phyloP scores from a whole-genome alignment of 2,329 filamentous ascomycete genomes.

The Aureobasidium leucospermi region DNA sequence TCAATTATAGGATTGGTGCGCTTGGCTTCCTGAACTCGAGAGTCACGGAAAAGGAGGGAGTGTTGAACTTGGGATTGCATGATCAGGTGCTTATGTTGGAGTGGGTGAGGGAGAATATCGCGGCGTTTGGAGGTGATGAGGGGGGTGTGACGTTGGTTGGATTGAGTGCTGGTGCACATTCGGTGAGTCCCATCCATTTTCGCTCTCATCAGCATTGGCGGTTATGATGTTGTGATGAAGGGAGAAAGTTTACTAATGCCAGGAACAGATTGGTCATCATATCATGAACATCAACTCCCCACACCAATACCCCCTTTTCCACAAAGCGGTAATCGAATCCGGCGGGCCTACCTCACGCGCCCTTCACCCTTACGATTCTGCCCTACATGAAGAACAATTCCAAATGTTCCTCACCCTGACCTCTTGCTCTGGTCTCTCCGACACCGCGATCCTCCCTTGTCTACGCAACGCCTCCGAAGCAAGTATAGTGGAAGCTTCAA shows the following conservation, averaged over 20 bases:
- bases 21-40: conserved; percentile 59
- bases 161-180: conserved; percentile 60
- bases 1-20: conserved; percentile 48
- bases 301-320: conserved; percentile 31
- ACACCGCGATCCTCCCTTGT: conserved; percentile 32
- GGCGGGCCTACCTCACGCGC: conserved; percentile 41
- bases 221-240: conserved; percentile 8
- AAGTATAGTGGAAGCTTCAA: conserved; percentile 34
- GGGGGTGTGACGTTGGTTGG: conserved; percentile 57
- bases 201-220: neutral
- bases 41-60: conserved; percentile 44
- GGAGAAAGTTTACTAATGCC: conserved; percentile 9
- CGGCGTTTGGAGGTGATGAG: conserved; percentile 31
- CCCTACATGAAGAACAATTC: conserved; percentile 40
- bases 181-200: conserved; percentile 32
- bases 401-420: conserved; percentile 33
- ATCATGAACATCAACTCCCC: conserved; percentile 44
- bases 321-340: conserved; percentile 41
- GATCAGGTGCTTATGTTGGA: conserved; percentile 25
- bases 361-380: conserved; percentile 33
- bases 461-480: conserved; percentile 34
- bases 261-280: conserved; percentile 54
- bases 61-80: conserved; percentile 30
- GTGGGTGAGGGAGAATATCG: conserved; percentile 35
- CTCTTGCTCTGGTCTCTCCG: conserved; percentile 25